phyloP scores from a whole-genome alignment of 192 early-diverging fungal genomes.

The Phlyctochytrium planicorne region DNA sequence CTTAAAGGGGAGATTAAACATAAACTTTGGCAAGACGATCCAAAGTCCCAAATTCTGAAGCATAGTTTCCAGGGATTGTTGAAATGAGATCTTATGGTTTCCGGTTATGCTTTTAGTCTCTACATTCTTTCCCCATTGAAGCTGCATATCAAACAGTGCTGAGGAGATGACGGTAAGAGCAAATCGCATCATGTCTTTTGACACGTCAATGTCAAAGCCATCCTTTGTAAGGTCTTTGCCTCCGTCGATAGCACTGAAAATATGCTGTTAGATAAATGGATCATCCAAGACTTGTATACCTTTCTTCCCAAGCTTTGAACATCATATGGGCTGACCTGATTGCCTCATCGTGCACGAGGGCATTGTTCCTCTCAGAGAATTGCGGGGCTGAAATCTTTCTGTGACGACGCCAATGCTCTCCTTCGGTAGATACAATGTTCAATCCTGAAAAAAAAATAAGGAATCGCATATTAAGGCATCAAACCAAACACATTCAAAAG shows the following conservation, averaged over 20 bases:
- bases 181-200: neutral
- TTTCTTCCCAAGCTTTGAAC: neutral
- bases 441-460: neutral
- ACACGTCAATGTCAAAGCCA: neutral
- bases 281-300: no score
- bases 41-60: constrained; percentile 18
- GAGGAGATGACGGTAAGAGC: neutral
- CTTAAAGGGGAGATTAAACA: constrained; percentile 16
- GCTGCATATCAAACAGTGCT: neutral
- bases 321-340: neutral
- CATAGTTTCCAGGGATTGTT: constrained; percentile 24
- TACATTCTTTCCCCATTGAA: neutral
- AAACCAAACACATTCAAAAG: no score
- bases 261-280: neutral
- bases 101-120: constrained; percentile 6
- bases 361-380: neutral
- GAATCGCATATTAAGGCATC: no score
- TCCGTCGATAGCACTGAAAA: neutral
- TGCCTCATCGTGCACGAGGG: neutral
- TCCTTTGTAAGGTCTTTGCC: neutral
- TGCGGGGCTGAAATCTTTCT: neutral
- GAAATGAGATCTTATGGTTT: constrained; percentile 23
- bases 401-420: neutral
- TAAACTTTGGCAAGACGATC: constrained; percentile 25
- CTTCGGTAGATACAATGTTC: neutral